These are phyloP conservation scores for Globisporangium middletonii DNA, from an alignment of 352 stramenopile species.

Conservation along the genomic window DNA sequence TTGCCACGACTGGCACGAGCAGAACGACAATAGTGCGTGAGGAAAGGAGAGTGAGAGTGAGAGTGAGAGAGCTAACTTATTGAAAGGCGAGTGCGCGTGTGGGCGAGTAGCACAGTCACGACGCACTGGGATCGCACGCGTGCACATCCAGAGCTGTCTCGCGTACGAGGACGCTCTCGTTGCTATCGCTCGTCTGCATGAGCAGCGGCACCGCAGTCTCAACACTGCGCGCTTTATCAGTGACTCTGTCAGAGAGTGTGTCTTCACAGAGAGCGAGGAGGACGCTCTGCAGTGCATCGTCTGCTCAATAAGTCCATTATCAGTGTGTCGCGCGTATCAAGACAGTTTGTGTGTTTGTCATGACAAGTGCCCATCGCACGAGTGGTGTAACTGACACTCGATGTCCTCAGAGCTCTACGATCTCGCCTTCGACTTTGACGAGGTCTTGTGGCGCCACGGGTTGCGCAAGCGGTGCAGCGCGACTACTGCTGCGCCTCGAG, in stretches of 20 bases:
- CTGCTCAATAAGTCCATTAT: background rate
- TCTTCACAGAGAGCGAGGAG: background rate
- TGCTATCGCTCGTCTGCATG: too few species aligned
- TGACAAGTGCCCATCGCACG: too few species aligned
- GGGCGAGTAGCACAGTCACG: too few species aligned
- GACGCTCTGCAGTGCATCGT: background rate
- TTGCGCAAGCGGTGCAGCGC: constrained; percentile 7
- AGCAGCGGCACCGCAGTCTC: too few species aligned
- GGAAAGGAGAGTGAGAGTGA: too few species aligned
- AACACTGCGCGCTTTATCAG: too few species aligned
- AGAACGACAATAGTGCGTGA: background rate
- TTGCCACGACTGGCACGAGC: background rate
- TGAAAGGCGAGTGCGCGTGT: too few species aligned
- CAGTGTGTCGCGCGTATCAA: background rate
- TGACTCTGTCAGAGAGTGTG: too few species aligned
- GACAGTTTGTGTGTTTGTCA: background rate
- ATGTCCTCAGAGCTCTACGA: constrained; percentile 41
- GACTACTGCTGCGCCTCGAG: background rate
- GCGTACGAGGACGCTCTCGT: too few species aligned
- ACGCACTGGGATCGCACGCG: too few species aligned
- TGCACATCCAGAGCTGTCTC: too few species aligned
- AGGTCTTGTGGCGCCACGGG: constrained; percentile 34
- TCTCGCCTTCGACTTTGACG: constrained; percentile 50
- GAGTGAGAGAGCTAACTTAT: too few species aligned
- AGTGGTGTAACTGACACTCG: background rate